Evolutionary conservation across 768 basidiomycete genomes (phyloP), one percentile per base, ranked within the genome.

Genomic region (Termitomyces heimii): DNA sequence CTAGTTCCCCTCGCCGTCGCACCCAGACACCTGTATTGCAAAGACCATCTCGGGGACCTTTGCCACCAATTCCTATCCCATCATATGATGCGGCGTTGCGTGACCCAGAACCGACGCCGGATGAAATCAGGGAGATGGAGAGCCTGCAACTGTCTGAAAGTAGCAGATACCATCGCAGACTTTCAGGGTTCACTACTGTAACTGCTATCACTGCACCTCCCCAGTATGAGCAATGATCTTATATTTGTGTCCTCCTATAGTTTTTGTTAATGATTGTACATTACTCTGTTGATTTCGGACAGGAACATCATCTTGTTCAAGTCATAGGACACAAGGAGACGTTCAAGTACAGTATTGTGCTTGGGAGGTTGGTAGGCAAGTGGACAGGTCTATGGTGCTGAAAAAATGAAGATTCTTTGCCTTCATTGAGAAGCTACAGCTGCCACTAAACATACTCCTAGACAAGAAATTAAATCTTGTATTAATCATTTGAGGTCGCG

Each of bases 41-140:
- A 24, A 56, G 37, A 50, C 54, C 61, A 18, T 48, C 63, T 47
- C 61, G 63, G 13, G 60, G 56, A 45, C 63, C 63, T 42, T 50
- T 64, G 28, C 63, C 63, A 9, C 32, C 35, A 5, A 60, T 64
- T 34, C 63, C 63, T 22, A 52, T 60, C 8, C 63, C 63, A 3
- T 59, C 63, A 2, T 62, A 64, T 37, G 49, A 60, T 20, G 55
- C 57, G 26, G 61, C 61, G 8, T 37, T 62, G 28, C 59, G 43
- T 29, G 44, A 57, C 20, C 54, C 54, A 18, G 48, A 54, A 20
- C 29, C 55, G 34, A 46, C 43, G n/a, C 52, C 55, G 2, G 59
- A 56, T 14, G 56, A 58, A 16, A 31, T 55, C 28, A 59, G 56
- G 22, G 22, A 47, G n/a, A 44, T 61, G 39, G 49, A 29, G 42